These are phyloP conservation scores for Heteromeles arbutifolia DNA, from an alignment of 306 rosid species.

Conservation along the genomic window DNA sequence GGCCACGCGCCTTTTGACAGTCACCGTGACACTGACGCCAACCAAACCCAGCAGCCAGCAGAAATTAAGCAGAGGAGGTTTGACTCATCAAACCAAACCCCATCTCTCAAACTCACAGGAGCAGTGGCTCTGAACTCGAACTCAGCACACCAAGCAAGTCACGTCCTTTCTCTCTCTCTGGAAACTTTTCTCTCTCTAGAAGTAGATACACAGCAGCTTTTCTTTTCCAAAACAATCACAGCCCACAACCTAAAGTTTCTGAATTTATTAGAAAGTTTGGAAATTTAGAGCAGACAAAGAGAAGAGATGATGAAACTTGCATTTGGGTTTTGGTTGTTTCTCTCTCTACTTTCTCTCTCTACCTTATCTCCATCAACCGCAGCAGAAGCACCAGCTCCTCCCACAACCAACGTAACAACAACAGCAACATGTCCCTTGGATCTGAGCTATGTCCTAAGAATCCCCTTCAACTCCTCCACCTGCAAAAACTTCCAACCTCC, in stretches of 20 bases:
- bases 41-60: slow-evolving; percentile 1
- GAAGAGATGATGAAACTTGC: not conserved
- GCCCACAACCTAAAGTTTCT: not conserved
- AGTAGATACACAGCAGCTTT: not conserved
- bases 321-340: not conserved
- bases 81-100: not conserved
- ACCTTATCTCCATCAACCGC: not conserved
- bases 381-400: slow-evolving; percentile 20
- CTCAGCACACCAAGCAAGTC: not conserved
- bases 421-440: slow-evolving; percentile 61
- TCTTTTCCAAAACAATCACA: not conserved
- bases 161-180: not conserved
- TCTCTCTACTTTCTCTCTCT: not conserved
- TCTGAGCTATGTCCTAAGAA: slow-evolving; percentile 48
- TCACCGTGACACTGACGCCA: not conserved
- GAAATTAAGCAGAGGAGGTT: not conserved
- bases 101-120: not conserved
- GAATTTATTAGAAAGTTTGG: not conserved
- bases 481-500: slow-evolving; percentile 40
- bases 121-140: not conserved
- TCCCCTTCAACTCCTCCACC: slow-evolving; percentile 62
- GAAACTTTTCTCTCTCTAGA: not conserved
- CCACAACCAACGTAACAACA: not conserved
- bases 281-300: not conserved
- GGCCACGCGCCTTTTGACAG: not conserved